phyloP scores from a whole-genome alignment of 2,329 filamentous ascomycete species.

The Dactylellina sp. region DNA sequence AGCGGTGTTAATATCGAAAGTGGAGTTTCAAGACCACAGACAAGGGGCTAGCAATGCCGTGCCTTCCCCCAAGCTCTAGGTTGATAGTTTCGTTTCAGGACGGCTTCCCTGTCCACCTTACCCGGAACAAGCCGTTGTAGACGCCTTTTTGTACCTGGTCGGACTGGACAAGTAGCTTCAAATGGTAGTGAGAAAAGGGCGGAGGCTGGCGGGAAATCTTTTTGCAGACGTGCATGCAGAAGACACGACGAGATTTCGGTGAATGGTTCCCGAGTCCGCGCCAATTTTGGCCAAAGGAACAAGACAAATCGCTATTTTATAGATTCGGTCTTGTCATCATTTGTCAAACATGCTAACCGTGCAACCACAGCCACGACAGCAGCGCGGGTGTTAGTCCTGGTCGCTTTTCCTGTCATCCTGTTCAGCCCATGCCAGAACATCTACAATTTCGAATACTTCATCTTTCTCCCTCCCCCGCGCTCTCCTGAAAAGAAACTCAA shows the following conservation, averaged over 20 bases:
- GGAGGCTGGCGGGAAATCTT: conserved; percentile 32
- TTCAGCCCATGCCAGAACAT: conserved; percentile 20
- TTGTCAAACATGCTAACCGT: conserved; percentile 31
- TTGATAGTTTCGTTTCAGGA: conserved; percentile 55
- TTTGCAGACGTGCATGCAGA: not conserved
- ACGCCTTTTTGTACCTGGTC: conserved; percentile 20
- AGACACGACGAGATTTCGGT: not conserved
- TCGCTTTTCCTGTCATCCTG: conserved; percentile 18
- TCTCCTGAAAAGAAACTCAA: not conserved
- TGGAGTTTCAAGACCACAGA: conserved; percentile 44
- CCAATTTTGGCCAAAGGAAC: conserved; percentile 18
- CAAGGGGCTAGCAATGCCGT: conserved; percentile 36
- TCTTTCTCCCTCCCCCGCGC: too few relatives aligned
- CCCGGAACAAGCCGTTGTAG: conserved; percentile 49
- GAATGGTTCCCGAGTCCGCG: not conserved
- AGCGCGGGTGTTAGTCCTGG: not conserved
- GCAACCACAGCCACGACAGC: conserved; percentile 27
- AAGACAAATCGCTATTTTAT: conserved; percentile 13
- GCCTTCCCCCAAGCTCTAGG: conserved; percentile 36
- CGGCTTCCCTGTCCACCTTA: conserved; percentile 35
- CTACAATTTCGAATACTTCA: not conserved
- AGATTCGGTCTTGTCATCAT: conserved; percentile 31
- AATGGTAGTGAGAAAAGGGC: not conserved
- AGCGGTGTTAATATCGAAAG: conserved; percentile 40
- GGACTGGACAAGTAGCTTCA: not conserved